Evolutionary conservation across 2,329 filamentous ascomycete species (phyloP).

Genomic region (Diaporthe destruens): DNA sequence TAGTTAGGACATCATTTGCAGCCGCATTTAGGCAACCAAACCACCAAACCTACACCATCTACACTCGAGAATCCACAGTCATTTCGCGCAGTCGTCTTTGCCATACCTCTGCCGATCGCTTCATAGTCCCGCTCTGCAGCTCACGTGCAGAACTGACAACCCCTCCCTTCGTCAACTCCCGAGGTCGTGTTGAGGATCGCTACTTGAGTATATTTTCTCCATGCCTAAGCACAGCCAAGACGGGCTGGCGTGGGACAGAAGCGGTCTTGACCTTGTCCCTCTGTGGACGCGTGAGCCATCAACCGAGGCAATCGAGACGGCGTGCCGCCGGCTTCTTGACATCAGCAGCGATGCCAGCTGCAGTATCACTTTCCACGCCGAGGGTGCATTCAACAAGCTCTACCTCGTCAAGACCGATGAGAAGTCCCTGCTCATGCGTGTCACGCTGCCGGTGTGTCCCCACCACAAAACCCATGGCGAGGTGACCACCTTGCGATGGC

Average conservation of each 20-base stretch:
- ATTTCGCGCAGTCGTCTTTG: no score
- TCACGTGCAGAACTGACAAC: no score
- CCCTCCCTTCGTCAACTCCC: no score
- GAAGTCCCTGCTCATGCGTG: background rate
- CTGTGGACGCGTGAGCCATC: conserved; percentile 1
- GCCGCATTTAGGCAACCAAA: no score
- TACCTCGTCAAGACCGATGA: background rate
- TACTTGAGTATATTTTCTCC: no score
- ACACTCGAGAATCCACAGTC: no score
- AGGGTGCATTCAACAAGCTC: background rate
- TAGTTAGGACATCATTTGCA: no score
- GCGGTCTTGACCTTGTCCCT: background rate
- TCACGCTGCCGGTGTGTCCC: background rate
- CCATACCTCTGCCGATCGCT: no score
- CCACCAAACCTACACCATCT: no score
- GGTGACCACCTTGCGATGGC: background rate
- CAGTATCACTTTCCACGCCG: background rate
- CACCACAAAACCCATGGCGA: background rate
- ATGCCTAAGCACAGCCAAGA: background rate
- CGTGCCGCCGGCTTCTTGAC: background rate
- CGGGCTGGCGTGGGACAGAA: background rate
- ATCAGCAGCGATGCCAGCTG: background rate
- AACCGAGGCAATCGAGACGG: background rate
- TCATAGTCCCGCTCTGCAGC: no score
- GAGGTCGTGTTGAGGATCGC: no score